Percentiles rank a stretch among this genome's conserved stretches.
Evolutionary conservation across 768 basidiomycete genomes (phyloP).

Genomic region (Butyriboletus loyo): DNA sequence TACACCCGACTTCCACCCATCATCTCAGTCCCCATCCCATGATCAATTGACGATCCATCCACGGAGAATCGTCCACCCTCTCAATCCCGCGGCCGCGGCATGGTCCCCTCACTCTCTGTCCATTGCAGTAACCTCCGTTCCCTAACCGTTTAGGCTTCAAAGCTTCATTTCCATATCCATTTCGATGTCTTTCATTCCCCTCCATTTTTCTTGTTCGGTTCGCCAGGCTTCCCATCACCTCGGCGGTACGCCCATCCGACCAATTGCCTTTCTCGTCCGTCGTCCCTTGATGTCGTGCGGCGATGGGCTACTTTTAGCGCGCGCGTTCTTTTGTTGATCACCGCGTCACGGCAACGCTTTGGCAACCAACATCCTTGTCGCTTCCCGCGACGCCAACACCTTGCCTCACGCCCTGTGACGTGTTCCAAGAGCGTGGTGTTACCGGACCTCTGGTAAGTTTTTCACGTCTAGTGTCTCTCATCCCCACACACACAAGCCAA

Average conservation of each 20-base stretch:
- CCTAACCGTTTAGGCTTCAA: background rate
- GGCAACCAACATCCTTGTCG: conserved; percentile 1
- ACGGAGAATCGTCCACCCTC: background rate
- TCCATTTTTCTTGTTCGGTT: background rate
- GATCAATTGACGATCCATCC: background rate
- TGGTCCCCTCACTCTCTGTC: background rate
- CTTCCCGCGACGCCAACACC: conserved; percentile 4
- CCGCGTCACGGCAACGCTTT: conserved; percentile 6
- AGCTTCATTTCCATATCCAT: background rate
- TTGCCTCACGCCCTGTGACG: background rate
- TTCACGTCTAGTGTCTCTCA: background rate
- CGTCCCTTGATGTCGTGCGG: conserved; percentile 8
- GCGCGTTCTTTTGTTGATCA: conserved; percentile 11
- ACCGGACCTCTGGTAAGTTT: background rate
- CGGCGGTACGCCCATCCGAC: background rate
- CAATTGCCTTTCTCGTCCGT: background rate
- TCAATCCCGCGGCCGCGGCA: conserved; percentile 4
- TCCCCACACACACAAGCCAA: background rate
- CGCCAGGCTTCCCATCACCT: background rate
- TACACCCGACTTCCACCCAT: background rate
- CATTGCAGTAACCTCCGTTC: background rate
- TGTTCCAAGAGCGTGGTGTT: background rate
- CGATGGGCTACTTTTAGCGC: background rate
- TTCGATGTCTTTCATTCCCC: background rate
- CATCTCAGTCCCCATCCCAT: background rate